Percentiles rank a stretch among this genome's conserved stretches.
phyloP scores from a whole-genome alignment of 441 rosid genomes.

The Euphorbia corollata region DNA sequence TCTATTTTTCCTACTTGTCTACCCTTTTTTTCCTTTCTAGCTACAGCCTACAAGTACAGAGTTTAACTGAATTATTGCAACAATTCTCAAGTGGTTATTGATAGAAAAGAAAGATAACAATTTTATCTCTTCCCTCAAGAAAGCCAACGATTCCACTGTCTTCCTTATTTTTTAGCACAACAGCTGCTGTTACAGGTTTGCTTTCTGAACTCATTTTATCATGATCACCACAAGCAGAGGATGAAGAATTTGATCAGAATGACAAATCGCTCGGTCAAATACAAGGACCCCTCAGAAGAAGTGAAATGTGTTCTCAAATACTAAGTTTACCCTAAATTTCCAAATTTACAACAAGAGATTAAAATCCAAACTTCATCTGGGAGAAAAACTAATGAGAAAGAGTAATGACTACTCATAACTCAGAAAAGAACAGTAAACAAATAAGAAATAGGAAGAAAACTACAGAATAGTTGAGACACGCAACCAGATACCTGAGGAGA shows the following conservation, averaged over 20 bases:
- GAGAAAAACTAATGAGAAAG: not conserved
- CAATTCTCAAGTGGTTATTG: not conserved
- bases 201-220: not conserved
- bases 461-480: slow-evolving; percentile 7
- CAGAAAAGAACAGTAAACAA: slow-evolving; percentile 2
- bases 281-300: not conserved
- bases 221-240: not conserved
- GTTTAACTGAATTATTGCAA: not conserved
- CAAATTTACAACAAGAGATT: not conserved
- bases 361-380: not conserved
- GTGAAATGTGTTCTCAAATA: not conserved
- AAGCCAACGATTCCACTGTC: not conserved
- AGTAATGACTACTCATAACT: slow-evolving; percentile 4
- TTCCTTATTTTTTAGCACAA: not conserved
- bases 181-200: no score
- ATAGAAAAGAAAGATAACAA: no score
- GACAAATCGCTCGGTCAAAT: not conserved
- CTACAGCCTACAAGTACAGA: not conserved
- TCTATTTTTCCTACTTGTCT: slow-evolving; percentile 1
- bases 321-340: not conserved
- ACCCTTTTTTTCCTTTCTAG: not conserved
- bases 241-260: slow-evolving; percentile 4
- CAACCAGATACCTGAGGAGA: slow-evolving; percentile 74
- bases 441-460: not conserved
- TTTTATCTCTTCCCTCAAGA: not conserved